Evolutionary conservation across 257 asterid genomes (phyloP), one percentile per base, ranked within the genome.

Genomic region (Jasminum sambac): DNA sequence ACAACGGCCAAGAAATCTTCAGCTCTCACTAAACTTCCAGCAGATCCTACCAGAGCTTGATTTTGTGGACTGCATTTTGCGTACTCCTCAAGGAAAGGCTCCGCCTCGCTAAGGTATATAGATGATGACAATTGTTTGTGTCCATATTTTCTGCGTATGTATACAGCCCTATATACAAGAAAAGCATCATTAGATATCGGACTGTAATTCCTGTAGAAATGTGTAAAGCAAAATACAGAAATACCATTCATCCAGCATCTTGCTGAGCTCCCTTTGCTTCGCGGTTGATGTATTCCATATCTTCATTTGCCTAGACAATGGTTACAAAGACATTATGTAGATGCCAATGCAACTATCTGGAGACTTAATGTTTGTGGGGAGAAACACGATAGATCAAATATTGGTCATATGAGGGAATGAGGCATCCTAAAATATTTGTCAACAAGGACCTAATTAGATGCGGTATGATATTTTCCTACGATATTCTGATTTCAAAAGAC

Each of bases 181-280:
- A 72, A 76, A 67, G 16, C 40, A 59, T 50, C 46, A 74, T 34
- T 60, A 81, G 13, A 61, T 23, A 63, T 68, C 66, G 82, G 37
- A 74, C 46, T 44, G 70, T n/a, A 72, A 70, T 58, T 68, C 71
- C 74, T 42, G 61, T 63, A 63, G 68, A 21, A 70, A 78, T 44
- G 62, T 67, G 62, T 67, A 14, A 43, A 75, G 39, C 46, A 46
- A 64, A 78, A 73, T 77, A 60, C 57, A 81, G 57, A 79, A 71
- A 58, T 89, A 94, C 99, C 99, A 94, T 83, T 94, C 98, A 77
- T 91, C 99, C 77, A 94, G 90, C 98, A 94, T 87, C 81, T 82
- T 84, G 93, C 88, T 85, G 67, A 94, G 84, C 74, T 87, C 95
- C 74, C 74, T 82, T 80, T 87, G 97, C 84, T 94, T 94, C 66